Evolutionary conservation across 345 rosid genomes (phyloP), one percentile per base, ranked within the genome.

Genomic region (Linum trigynum): DNA sequence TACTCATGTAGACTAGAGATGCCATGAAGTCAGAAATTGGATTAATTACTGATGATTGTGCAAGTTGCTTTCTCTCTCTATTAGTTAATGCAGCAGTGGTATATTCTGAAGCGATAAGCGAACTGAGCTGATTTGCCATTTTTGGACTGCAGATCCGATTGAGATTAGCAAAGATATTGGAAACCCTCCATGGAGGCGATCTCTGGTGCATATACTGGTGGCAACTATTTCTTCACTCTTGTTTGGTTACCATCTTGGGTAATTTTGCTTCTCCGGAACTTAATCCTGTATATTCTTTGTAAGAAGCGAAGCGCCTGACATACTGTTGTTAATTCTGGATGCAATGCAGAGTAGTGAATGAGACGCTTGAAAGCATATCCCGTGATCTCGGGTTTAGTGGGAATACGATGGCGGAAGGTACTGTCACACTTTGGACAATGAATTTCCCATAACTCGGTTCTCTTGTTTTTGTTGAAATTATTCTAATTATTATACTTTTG

Each of bases 231-330:
- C 94, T 65, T 86, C 98, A 1, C 79, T 92, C 73, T 67, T 92
- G 64, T 90, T 78, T 40, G 98, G 98, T 72, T 92, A 92, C 80
- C 98, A 88, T 78, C 84, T 92, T 23, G 90, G 98, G 98, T 89
- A 57, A 23, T 23, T 23, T 57, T 65, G 80, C 66, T 58, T 75
- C 37, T 41, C 39, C 62, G 35, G n/a, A 65, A 59, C 57, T 62
- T 45, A 59, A 45, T 62, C 23, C 16, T 53, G 48, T 39, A 39
- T 4, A 39, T 67, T 35, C 57, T 35, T 45, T 55, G 50, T 23
- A 63, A 62, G 68, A 72, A 60, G n/a, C 15, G 68, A 72, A 60
- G n/a, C 15, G 11, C 63, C 2, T 51, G 59, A 12, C 5, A 39
- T 63, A 23, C 65, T 65, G 50, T 70, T 62, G 45, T 48, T 7